Percentiles rank a stretch among this genome's conserved stretches.
Conservation (phyloP, 495 filamentous ascomycete species). For the Tuber microsphaerosporum region DNA sequence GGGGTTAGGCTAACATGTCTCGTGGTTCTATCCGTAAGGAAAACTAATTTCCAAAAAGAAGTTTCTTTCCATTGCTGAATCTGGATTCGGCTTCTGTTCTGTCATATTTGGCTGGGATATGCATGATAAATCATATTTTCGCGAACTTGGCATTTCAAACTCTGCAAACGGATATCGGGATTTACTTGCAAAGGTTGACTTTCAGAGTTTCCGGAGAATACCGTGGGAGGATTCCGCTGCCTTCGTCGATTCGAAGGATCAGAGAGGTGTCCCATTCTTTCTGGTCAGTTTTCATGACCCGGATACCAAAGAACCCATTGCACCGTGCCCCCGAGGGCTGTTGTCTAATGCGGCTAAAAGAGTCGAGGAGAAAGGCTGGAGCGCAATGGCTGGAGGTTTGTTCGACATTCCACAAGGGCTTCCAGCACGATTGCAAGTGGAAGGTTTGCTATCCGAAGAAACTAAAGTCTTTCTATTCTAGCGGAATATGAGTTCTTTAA, state of each 20-base stretch:
- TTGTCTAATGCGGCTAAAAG: conserved; percentile 63
- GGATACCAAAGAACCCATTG: conserved; percentile 59
- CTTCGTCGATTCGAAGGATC: neutral
- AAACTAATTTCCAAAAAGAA: conserved; percentile 96
- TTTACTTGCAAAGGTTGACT: conserved; percentile 73
- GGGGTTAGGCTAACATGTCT: neutral
- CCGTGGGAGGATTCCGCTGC: conserved; percentile 75
- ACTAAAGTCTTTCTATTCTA: conserved; percentile 42
- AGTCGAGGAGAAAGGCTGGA: conserved; percentile 56
- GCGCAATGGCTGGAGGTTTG: conserved; percentile 90
- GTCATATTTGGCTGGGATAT: conserved; percentile 98
- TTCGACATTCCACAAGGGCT: conserved; percentile 6
- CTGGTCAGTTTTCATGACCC: conserved; percentile 80
- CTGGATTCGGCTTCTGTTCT: conserved; percentile 94
- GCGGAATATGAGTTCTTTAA: conserved; percentile 98
- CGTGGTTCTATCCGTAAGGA: conserved; percentile 40
- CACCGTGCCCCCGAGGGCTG: conserved; percentile 74
- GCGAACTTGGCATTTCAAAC: conserved; percentile 81
- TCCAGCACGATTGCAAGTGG: neutral
- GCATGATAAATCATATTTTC: conserved; percentile 84
- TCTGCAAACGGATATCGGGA: conserved; percentile 90
- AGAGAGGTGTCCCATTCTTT: conserved; percentile 68
- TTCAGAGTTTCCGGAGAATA: conserved; percentile 76
- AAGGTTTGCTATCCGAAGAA: neutral
- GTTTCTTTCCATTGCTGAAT: conserved; percentile 73